phyloP scores from a whole-genome alignment of 805 yeast species.

The Starmerella kuoi region DNA sequence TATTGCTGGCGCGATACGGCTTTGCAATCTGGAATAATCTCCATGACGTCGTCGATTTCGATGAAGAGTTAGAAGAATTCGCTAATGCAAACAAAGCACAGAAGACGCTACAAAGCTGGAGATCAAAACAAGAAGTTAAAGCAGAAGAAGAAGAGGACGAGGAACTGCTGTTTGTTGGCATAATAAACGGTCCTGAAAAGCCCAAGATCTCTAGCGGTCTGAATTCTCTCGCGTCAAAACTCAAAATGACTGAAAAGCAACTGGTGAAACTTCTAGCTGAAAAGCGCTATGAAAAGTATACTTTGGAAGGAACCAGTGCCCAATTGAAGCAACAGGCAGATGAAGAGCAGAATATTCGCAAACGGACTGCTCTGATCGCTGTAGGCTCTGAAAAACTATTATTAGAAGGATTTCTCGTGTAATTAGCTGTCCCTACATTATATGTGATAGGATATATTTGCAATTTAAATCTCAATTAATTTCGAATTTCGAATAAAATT shows the following conservation, averaged over 20 bases:
- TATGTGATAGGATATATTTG: neutral
- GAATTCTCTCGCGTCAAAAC: neutral
- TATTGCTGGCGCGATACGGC: constrained; percentile 65
- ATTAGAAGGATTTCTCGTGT: constrained; percentile 18
- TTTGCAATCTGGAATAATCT: constrained; percentile 47
- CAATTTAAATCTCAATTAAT: neutral
- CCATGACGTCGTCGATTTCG: constrained; percentile 48
- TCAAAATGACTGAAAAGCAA: constrained; percentile 6
- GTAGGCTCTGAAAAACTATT: constrained; percentile 28
- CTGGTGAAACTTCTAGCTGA: constrained; percentile 18
- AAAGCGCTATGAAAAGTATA: constrained; percentile 5
- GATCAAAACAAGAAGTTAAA: constrained; percentile 8
- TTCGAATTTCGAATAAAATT: too few species aligned
- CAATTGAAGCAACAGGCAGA: constrained; percentile 1
- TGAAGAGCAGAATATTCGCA: constrained; percentile 2
- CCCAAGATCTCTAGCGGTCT: constrained; percentile 10
- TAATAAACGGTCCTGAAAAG: constrained; percentile 15
- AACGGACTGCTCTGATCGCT: constrained; percentile 18
- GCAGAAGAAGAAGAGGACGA: too few species aligned
- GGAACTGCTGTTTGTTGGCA: constrained; percentile 8
- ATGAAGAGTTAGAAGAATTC: constrained; percentile 44
- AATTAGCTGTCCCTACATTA: too few species aligned
- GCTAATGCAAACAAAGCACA: constrained; percentile 4
- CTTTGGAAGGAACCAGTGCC: constrained; percentile 1
- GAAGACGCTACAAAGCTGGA: constrained; percentile 7